Evolutionary conservation across 371 early-diverging fungal genomes (phyloP), one percentile per base, ranked within the genome.

Genomic region (Zopfochytrium polystomum): DNA sequence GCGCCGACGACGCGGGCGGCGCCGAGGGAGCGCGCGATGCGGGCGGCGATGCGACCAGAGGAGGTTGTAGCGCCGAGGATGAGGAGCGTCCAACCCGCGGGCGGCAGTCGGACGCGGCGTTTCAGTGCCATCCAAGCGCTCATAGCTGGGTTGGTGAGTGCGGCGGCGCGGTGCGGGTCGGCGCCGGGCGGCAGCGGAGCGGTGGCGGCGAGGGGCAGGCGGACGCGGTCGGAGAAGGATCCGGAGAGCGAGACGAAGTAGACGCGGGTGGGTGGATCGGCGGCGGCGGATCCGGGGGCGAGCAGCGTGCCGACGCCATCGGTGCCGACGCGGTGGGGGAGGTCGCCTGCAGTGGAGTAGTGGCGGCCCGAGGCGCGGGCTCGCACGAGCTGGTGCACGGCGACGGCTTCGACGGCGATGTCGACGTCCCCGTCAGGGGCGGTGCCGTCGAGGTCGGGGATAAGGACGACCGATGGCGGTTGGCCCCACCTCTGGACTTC

Each of bases 121-220:
- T 42, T 42, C 42, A 42, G n/a, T 11, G 42, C 42, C 42, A 42
- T 42, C 42, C 42, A 42, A n/a, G 13, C n/a, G 42, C 42, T 42
- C 42, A 42, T 13, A 13, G 42, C 42, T n/a, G 42, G 42, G 42
- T 42, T 42, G 13, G n/a, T 13, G n/a, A 42, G n/a, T 42, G 13
- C 42, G 42, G 42, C 42, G 42, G n/a, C n/a, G 11, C 13, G 13
- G n/a, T 13, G 11, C 11, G 42, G 42, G n/a, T 42, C 42, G 42
- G n/a, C 42, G 11, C 13, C n/a, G 13, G 11, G 42, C 11, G 42
- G 42, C 11, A 42, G 42, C n/a, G n/a, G 42, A n/a, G n/a, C 42
- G n/a, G n/a, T n/a, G 42, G 13, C 42, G 13, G n/a, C n/a, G n/a
- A n/a, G n/a, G n/a, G n/a, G n/a, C n/a, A n/a, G n/a, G n/a, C n/a